A percentile compares a stretch with the other conserved stretches of the same genome.
Conservation (phyloP, 2,329 filamentous ascomycete species). For the Pseudocercospora ulei region DNA sequence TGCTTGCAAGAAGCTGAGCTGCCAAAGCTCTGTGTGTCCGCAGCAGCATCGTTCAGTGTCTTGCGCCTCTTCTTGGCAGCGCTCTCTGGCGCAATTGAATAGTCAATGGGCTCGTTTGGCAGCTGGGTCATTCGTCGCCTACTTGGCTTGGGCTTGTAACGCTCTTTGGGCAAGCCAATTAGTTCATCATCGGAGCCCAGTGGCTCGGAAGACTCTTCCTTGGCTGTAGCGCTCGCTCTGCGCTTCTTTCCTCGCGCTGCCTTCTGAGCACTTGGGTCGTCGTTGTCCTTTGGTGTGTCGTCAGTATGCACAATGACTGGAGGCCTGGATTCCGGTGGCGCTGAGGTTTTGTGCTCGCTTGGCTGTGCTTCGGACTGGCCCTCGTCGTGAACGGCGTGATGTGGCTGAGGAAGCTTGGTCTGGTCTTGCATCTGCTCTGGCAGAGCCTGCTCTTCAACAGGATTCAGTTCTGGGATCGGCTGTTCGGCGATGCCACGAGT, state of each 20-base stretch:
- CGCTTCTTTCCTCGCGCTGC: conserved; percentile 20
- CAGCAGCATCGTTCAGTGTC: conserved; percentile 16
- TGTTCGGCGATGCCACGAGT: too few species aligned
- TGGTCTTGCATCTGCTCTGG: background rate
- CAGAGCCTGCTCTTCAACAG: background rate
- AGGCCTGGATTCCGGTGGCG: conserved; percentile 19
- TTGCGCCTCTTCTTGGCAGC: conserved; percentile 37
- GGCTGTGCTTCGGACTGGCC: background rate
- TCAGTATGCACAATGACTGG: conserved; percentile 14
- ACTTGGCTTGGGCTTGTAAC: conserved; percentile 36
- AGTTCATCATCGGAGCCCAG: conserved; percentile 30
- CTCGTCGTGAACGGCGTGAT: too few species aligned
- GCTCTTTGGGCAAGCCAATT: conserved; percentile 35
- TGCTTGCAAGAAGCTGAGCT: background rate
- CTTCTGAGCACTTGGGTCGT: conserved; percentile 8
- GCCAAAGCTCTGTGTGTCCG: background rate
- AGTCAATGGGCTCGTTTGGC: conserved; percentile 29
- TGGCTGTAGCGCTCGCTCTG: conserved; percentile 12
- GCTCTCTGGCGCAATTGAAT: conserved; percentile 36
- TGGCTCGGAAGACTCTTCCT: conserved; percentile 18
- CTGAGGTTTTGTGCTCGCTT: background rate
- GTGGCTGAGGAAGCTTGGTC: background rate
- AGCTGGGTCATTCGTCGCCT: conserved; percentile 28
- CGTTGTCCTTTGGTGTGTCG: conserved; percentile 11
- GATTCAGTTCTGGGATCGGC: background rate